Evolutionary conservation across 2,329 filamentous ascomycete genomes (phyloP), one percentile per base, ranked within the genome.

Genomic region (Ploettnerulaceae sp.): DNA sequence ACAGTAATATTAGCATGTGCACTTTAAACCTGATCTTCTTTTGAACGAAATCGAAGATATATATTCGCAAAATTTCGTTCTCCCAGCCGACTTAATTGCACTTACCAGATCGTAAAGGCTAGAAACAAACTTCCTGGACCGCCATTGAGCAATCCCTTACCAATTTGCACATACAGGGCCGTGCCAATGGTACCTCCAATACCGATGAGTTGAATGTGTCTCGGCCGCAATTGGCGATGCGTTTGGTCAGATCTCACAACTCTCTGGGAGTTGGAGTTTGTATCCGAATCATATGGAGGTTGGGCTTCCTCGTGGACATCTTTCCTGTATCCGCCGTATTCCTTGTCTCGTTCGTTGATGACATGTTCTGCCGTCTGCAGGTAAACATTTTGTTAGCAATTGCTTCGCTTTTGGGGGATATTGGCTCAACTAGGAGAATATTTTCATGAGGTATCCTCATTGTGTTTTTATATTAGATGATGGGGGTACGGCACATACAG

Each of bases 131-230:
- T 77, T 12, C 61, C 77, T 0, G 80, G 80, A 0, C 80, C 80
- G 24, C 79, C 80, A 37, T 77, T 69, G 49, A 81, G 63, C 17
- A 84, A 63, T 3, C 73, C 75, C 40, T 69, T 69, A 35, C 79
- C 80, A 49, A 83, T 82, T 59, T 76, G 71, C 25, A 62, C 48
- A 35, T 51, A 64, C 5, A 82, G 66, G 12, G 75, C 77, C 1
- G 77, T 83, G 14, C 80, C 79, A 51, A 83, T 82, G 5, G 79
- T 81, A 0, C 79, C 80, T 29, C 79, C 80, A 47, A 83, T 82
- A 24, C 75, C 79, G 58, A 63, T 65, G 7, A 64, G 47, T 47
- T 66, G 59, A 35, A 67, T 64, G 32, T 66, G 64, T 49, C 68
- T 62, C 32, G 67, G 67, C 47, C 63, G 61, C 6, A 71, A 60